Base-by-base conservation (phyloP, 2,329 filamentous ascomycete genomes). In the Ambrosiella xylebori region DNA sequence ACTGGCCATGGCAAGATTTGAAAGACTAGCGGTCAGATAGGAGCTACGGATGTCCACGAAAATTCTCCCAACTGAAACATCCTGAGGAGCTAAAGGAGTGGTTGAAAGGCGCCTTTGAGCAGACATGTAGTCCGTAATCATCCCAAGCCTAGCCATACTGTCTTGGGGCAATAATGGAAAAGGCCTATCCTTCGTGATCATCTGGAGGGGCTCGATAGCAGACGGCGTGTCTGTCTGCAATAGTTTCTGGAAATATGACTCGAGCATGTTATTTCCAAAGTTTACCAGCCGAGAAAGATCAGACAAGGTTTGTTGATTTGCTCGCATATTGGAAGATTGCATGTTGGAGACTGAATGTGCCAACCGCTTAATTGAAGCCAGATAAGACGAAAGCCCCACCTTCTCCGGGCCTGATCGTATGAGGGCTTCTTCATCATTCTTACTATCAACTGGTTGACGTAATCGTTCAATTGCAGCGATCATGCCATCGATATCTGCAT, bases 401-500 rank as follows among this genome's bases (percentile, higher is more conserved):
- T 85, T 85, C 64, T 88, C 84, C 1, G 90, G 90, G n/a, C 88
- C 89, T 63, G 83, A 81, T 57, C 88, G 83, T 66, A 98, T 90
- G 62, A 96, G 89, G 57, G 84, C 82, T 70, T 98, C 93, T 69
- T 98, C 93, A 62, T 86, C 82, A 64, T 86, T 88, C 66, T 93
- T 91, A 67, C 89, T 88, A 68, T 97, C 89, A 61, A 90, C 82
- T n/a, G 93, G 91, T 65, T 94, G 86, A 64, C 88, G 84, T 45
- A 97, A 77, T 62, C 84, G 82, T 62, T 95, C 89, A 64, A 98
- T 97, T 15, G 90, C 88, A 62, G 84, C 78, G 60, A 95, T 80
- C 40, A 96, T 82, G 61, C 80, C 79, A 66, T 97, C 90, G 65
- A 97, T 86, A 67, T 98, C 84, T 87, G 64, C 40, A 27, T 19